A percentile compares a stretch with the other conserved stretches of the same genome.
phyloP scores from a whole-genome alignment of 306 rosid genomes.

The Lathyrus aphaca region DNA sequence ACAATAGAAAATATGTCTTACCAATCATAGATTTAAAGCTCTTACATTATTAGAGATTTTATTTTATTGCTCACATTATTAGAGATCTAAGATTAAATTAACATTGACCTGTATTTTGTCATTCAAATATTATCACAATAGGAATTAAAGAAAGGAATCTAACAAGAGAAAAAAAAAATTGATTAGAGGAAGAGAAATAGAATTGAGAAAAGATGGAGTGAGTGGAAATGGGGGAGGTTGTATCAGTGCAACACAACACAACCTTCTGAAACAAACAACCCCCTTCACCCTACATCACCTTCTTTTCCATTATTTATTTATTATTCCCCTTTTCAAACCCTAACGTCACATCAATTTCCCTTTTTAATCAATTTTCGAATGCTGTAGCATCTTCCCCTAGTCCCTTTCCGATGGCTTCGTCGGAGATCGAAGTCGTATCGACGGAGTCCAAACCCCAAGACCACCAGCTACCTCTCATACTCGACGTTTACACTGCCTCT shows the following conservation, averaged over 20 bases:
- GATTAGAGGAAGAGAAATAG: neutral
- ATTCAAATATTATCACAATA: no score
- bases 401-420: constrained; percentile 58
- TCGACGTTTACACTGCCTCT: constrained; percentile 75
- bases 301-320: constrained; percentile 12
- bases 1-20: no score
- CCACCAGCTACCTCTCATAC: constrained; percentile 48
- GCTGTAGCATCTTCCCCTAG: neutral
- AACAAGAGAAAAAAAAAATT: no score
- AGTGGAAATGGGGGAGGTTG: constrained; percentile 7
- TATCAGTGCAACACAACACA: neutral
- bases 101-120: no score
- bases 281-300: neutral
- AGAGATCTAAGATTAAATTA: no score
- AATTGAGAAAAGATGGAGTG: constrained; percentile 16
- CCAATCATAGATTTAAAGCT: no score
- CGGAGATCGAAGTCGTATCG: constrained; percentile 85
- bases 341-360: constrained; percentile 8
- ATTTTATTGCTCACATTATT: no score
- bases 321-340: constrained; percentile 25
- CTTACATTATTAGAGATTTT: no score
- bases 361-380: constrained; percentile 11
- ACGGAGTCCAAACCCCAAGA: constrained; percentile 60
- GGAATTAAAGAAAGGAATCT: no score
- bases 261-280: constrained; percentile 22